phyloP scores from a whole-genome alignment of 1,284 basidiomycete genomes.

The Pisolithus thermaeus region DNA sequence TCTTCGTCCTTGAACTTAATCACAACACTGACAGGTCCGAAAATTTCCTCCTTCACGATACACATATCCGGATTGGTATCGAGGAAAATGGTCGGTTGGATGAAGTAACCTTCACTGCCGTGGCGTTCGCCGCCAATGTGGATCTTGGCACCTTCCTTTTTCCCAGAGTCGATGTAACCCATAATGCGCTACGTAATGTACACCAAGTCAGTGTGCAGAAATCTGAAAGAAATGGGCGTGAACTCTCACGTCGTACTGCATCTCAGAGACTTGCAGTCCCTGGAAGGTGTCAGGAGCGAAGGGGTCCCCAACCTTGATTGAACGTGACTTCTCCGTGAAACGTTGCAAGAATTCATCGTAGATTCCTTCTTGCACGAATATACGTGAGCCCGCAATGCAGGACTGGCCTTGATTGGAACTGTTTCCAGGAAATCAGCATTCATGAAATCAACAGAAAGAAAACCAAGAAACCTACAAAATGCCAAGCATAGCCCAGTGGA shows the following conservation, averaged over 20 bases:
- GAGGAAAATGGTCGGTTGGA: constrained; percentile 82
- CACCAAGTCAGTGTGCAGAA: constrained; percentile 28
- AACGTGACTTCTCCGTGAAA: no score
- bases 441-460: constrained; percentile 78
- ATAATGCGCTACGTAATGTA: constrained; percentile 58
- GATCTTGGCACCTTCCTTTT: constrained; percentile 80
- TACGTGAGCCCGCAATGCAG: no score
- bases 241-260: constrained; percentile 56
- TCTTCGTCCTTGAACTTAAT: no score
- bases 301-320: no score
- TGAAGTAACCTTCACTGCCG: constrained; percentile 71
- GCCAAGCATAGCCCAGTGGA: constrained; percentile 77
- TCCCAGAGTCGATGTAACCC: constrained; percentile 84
- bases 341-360: no score
- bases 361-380: no score
- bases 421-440: constrained; percentile 59
- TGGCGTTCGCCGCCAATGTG: constrained; percentile 71
- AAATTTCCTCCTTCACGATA: constrained; percentile 86
- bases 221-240: constrained; percentile 14
- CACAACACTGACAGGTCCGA: no score
- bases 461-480: constrained; percentile 66
- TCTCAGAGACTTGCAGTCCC: constrained; percentile 83
- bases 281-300: constrained; percentile 32
- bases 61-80: constrained; percentile 74
- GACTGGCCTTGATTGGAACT: no score